phyloP scores from a whole-genome alignment of 768 basidiomycete genomes.

The Gyrodon lividus region DNA sequence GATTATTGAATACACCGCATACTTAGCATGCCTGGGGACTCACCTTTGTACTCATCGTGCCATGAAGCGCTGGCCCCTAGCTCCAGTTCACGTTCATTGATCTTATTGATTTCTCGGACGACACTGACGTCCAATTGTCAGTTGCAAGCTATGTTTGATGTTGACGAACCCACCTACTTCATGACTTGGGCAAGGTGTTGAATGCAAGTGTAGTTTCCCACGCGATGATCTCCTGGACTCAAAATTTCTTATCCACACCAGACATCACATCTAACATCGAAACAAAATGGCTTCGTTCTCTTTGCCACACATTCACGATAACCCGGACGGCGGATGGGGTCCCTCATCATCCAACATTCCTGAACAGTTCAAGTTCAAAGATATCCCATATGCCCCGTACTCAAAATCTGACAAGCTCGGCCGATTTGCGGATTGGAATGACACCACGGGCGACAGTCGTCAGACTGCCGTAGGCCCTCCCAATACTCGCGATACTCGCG shows the following conservation, averaged over 20 bases:
- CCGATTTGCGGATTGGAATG: constrained; percentile 97
- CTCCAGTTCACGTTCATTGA: constrained; percentile 88
- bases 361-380: constrained; percentile 93
- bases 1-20: constrained; percentile 5
- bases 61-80: constrained; percentile 75
- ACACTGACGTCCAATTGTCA: constrained; percentile 51
- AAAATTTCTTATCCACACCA: constrained; percentile 19
- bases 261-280: constrained; percentile 8
- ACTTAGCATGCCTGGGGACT: not conserved
- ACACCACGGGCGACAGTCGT: constrained; percentile 62
- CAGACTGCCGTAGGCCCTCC: constrained; percentile 52
- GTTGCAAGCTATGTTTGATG: not conserved
- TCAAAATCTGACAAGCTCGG: constrained; percentile 99
- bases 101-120: constrained; percentile 89
- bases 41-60: constrained; percentile 95
- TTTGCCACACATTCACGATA: constrained; percentile 86
- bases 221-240: constrained; percentile 11
- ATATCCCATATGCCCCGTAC: constrained; percentile 98
- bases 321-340: constrained; percentile 93
- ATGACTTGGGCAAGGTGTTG: constrained; percentile 38
- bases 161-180: constrained; percentile 55
- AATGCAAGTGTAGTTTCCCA: constrained; percentile 21
- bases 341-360: constrained; percentile 82
- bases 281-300: constrained; percentile 73
- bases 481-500: constrained; percentile 48